A percentile compares a stretch with the other conserved stretches of the same genome.
Conservation (phyloP, 805 yeast species). For the Yarrowia phangngaensis region DNA sequence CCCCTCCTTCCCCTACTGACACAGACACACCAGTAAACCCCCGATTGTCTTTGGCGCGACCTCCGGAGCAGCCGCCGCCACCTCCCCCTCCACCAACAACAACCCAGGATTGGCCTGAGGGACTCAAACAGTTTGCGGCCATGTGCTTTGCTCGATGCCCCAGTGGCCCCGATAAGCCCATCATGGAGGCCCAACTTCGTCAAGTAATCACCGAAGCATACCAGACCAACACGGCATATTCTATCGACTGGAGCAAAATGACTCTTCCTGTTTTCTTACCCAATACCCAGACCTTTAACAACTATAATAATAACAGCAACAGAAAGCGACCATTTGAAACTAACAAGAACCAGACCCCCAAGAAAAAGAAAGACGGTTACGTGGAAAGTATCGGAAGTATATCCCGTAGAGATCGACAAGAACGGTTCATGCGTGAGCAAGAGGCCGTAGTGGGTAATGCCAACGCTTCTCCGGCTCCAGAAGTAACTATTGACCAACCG, state of each 20-base stretch:
- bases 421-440: slow-evolving; percentile 15
- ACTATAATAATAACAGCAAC: neutral
- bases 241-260: slow-evolving; percentile 54
- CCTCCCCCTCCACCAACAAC: slow-evolving; percentile 22
- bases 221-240: slow-evolving; percentile 43
- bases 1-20: neutral
- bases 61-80: slow-evolving; percentile 14
- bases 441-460: slow-evolving; percentile 15
- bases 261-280: slow-evolving; percentile 44
- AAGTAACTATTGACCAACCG: slow-evolving; percentile 29
- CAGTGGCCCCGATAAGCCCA: slow-evolving; percentile 39
- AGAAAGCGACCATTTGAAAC: slow-evolving; percentile 18
- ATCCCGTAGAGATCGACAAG: slow-evolving; percentile 18
- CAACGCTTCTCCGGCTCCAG: slow-evolving; percentile 14
- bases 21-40: slow-evolving; percentile 17
- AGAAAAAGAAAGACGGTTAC: slow-evolving; percentile 10
- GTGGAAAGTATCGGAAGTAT: slow-evolving; percentile 21
- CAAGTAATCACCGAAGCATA: slow-evolving; percentile 49
- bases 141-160: slow-evolving; percentile 43
- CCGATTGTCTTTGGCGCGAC: slow-evolving; percentile 11
- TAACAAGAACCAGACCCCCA: slow-evolving; percentile 25
- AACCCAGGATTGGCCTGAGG: slow-evolving; percentile 49
- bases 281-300: neutral
- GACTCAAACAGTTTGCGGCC: slow-evolving; percentile 50
- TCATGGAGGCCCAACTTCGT: slow-evolving; percentile 51